Base-by-base conservation (phyloP, 2,329 filamentous ascomycete genomes). In the Phaeosphaeriaceae sp. region DNA sequence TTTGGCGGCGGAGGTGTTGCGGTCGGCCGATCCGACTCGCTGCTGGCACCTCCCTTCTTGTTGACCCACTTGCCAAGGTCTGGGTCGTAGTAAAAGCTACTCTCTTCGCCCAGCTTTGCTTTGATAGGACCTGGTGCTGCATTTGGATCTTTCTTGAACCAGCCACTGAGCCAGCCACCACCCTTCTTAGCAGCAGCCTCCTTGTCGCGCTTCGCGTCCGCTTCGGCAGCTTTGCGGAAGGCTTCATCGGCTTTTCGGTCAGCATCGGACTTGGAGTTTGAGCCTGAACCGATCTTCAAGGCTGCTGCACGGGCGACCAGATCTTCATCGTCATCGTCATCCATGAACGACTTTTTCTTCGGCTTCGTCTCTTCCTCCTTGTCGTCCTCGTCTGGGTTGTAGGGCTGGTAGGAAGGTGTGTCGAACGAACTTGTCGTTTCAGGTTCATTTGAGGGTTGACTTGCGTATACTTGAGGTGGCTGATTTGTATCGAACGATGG, bases 21-120 rank as follows among this genome's bases (percentile, higher is more conserved):
- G 24, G 81, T 78, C 22, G 83, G 75, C 27, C 85, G 82, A 62
- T 87, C 85, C 2, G 85, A 81, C 9, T 90, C 89, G 7, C 25
- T 89, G 7, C 25, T 85, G 15, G 81, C 81, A 13, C 89, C 89
- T 11, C 88, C 87, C 75, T 97, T 97, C 83, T 97, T 97, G 82
- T 99, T 98, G 75, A 99, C 85, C 96, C 96, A 99, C 75, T 95
- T 93, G 82, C 96, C 96, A 52, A 97, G 85, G n/a, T 97, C 91
- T 2, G 93, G 91, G 73, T 99, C 95, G 71, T 95, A 99, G 66
- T 94, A 90, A 78, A 99, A 97, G 47, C 89, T 92, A 76, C 88
- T 97, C 72, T 95, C 88, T 77, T 99, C 96, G 60, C 94, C 96
- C 9, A 99, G 86, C 72, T 99, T 99, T 61, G 96, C 95, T 68